These are phyloP conservation scores for Vicia sativa DNA, from an alignment of 306 rosid genomes.

Conservation along the genomic window DNA sequence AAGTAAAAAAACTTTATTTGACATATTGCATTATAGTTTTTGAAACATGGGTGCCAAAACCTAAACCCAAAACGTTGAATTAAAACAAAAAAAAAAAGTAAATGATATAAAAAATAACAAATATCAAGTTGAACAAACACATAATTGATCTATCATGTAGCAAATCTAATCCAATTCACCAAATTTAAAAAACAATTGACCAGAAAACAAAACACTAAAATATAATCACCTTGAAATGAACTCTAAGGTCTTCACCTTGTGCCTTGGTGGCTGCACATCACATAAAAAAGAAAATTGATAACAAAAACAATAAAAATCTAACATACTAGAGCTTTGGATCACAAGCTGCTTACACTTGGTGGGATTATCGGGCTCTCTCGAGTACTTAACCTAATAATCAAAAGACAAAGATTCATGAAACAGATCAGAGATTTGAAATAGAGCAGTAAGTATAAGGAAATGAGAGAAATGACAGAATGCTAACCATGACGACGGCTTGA, in stretches of 20 bases:
- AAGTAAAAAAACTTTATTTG: too few species aligned
- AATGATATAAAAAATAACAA: background rate
- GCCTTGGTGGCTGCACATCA: slow-evolving; percentile 86
- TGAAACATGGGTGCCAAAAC: too few species aligned
- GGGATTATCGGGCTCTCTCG: slow-evolving; percentile 86
- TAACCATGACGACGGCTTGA: slow-evolving; percentile 70
- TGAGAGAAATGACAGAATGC: background rate
- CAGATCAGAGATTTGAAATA: background rate
- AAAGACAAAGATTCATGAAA: background rate
- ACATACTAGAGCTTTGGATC: background rate
- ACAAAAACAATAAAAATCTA: background rate
- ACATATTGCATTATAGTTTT: too few species aligned
- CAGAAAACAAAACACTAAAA: background rate
- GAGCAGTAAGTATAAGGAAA: background rate
- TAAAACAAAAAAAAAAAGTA: background rate
- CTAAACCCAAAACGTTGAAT: too few species aligned
- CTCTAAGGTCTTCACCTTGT: slow-evolving; percentile 84
- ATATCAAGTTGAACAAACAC: too few species aligned
- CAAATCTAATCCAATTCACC: background rate
- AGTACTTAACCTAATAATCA: slow-evolving; percentile 77
- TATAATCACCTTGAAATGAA: slow-evolving; percentile 79
- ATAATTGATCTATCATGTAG: background rate
- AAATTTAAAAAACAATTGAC: background rate
- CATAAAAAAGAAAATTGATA: background rate
- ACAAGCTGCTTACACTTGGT: slow-evolving; percentile 67